Evolutionary conservation across 768 basidiomycete species (phyloP).

Genomic region (Russula olivacea): DNA sequence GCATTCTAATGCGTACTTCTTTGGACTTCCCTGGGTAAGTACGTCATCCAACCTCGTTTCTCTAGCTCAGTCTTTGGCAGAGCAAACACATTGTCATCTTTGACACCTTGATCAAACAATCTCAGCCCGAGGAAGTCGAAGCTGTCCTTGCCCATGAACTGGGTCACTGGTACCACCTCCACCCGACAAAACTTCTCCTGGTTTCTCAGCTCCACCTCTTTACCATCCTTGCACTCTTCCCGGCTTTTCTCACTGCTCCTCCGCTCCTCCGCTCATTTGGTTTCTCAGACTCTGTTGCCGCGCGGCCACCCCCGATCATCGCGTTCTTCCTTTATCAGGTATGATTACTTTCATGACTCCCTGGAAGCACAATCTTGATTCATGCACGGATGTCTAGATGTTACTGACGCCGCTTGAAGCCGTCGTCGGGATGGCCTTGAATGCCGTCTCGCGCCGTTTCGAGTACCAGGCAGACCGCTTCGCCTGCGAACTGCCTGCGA

Average conservation of each 20-base stretch:
- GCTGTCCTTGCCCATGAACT: constrained; percentile 97
- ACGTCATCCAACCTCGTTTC: background rate
- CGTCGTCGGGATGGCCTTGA: constrained; percentile 64
- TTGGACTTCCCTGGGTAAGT: constrained; percentile 86
- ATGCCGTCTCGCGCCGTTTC: constrained; percentile 77
- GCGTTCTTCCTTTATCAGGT: constrained; percentile 85
- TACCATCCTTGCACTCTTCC: constrained; percentile 78
- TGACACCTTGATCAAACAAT: constrained; percentile 92
- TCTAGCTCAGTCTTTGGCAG: constrained; percentile 33
- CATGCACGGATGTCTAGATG: constrained; percentile 42
- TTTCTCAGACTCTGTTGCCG: constrained; percentile 60
- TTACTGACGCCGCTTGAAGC: constrained; percentile 76
- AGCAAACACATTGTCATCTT: constrained; percentile 96
- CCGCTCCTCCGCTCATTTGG: constrained; percentile 76
- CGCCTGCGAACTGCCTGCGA: constrained; percentile 59
- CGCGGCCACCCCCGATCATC: constrained; percentile 70
- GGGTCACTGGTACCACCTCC: constrained; percentile 91
- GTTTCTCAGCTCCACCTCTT: constrained; percentile 87
- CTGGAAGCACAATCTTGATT: background rate
- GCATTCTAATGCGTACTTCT: constrained; percentile 98
- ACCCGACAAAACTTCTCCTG: constrained; percentile 83
- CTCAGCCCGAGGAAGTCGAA: constrained; percentile 87
- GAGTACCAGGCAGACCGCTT: constrained; percentile 93
- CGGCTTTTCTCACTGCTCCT: constrained; percentile 80
- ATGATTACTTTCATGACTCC: constrained; percentile 2